Base-by-base conservation (phyloP, 441 rosid genomes). In the Melastoma candidum region DNA sequence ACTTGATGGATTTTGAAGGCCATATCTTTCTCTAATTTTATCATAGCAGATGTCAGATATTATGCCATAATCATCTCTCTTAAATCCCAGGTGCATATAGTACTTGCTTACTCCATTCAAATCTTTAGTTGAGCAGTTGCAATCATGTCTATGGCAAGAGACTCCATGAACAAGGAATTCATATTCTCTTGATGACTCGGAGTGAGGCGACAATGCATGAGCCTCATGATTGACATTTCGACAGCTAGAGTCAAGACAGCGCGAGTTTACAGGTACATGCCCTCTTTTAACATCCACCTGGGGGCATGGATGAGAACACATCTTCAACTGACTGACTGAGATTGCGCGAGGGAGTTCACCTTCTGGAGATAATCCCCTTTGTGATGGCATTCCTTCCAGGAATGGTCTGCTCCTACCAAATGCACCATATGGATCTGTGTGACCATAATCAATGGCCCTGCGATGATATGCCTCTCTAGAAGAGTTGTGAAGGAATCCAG, bases 11-110 rank as follows among this genome's bases (percentile, higher is more conserved):
- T 27, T 57, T 47, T 26, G 64, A 44, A 44, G 25, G 47, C 49
- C 54, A 53, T 27, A 58, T 2, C 13, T 22, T 39, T 63, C 64
- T 41, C 47, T 53, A 12, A 25, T 13, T 25, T 57, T 24, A 47
- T 57, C 52, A 44, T 41, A 29, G 11, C 1, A 39, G 12, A 26
- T 59, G 48, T 47, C 52, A n/a, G 54, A 45, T 11, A 53, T 22
- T 48, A 24, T 39, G 22, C 48, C 59, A 2, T 41, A n/a, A 48
- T 64, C 50, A 52, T 9, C 47, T 32, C 53, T 58, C 51, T 48
- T 57, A 22, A 45, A 51, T 14, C 22, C 27, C 53, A 24, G 60
- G 17, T n/a, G 32, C 44, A 43, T 29, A 12, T 45, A 26, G 48
- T 46, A 48, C 2, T n/a, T 26, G 56, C 14, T 43, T 14, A 12